phyloP scores from a whole-genome alignment of 106 monocot genomes.

The Acorus calamus region DNA sequence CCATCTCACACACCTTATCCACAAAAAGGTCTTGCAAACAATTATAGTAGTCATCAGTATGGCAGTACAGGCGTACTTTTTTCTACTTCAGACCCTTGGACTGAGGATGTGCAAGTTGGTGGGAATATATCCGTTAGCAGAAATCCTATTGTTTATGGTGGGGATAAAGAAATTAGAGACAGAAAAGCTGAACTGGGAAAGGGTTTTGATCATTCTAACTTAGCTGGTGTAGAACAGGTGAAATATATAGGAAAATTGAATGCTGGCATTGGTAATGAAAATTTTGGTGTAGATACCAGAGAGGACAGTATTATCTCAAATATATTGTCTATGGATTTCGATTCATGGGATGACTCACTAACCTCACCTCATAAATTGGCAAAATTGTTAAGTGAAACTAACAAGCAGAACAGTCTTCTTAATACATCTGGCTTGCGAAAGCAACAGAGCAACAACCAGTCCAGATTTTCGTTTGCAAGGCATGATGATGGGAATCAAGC shows the following conservation, averaged over 20 bases:
- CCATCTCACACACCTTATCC: too few species aligned
- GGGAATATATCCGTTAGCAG: too few species aligned
- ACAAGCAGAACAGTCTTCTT: neutral
- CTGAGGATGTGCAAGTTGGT: too few species aligned
- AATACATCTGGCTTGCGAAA: neutral
- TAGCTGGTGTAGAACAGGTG: constrained; percentile 1
- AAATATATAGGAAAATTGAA: constrained; percentile 11
- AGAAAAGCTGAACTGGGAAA: constrained; percentile 1
- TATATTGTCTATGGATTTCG: constrained; percentile 2
- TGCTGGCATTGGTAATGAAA: neutral
- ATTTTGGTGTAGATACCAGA: neutral
- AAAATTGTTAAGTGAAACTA: neutral
- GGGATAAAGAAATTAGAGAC: neutral
- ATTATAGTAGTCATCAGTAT: too few species aligned
- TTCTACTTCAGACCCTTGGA: too few species aligned
- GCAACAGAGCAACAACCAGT: neutral
- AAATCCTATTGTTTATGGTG: constrained; percentile 13
- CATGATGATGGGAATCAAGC: constrained; percentile 15
- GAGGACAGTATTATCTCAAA: neutral
- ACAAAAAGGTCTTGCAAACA: too few species aligned
- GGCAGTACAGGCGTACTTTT: too few species aligned
- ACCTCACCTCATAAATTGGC: neutral
- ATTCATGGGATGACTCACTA: neutral
- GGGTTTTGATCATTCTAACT: constrained; percentile 5
- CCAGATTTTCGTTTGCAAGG: constrained; percentile 5